Evolutionary conservation across 2,329 filamentous ascomycete genomes (phyloP), one percentile per base, ranked within the genome.

Genomic region (Claviceps sp.): DNA sequence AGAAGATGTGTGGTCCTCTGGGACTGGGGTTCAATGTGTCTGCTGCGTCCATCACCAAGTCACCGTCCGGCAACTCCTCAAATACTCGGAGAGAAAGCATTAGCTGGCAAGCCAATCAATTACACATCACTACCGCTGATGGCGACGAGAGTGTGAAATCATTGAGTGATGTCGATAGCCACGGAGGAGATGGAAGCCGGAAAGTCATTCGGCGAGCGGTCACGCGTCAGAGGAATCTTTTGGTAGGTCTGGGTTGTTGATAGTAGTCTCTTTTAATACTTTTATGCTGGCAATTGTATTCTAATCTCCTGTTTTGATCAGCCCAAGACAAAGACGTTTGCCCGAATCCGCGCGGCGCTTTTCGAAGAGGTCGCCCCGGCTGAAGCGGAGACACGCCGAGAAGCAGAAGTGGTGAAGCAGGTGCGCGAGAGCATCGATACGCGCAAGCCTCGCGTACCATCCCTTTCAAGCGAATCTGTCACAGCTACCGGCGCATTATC

Each of bases 251-350:
- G 10, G 3, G 30, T 10, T 4, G 5, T 11, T 24, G 6, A 34
- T 26, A 24, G 5, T 26, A 24, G 6, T 24, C 4, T 17, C 40
- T 42, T 17, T 42, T 19, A 17, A 24, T n/a, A 50, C 7, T 13
- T 19, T 34, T 7, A 6, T 34, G n/a, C 24, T 6, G 37, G 44
- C 5, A 4, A 47, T n/a, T 38, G 37, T 43, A 51, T 39, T 7
- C 52, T 51, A 26, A 51, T 16, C 14, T 34, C 14, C 5, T 13
- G 24, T 10, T 39, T 39, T 7, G 10, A 38, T 22, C 58, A 94
- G 87, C 93, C 94, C 13, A 98, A 97, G 73, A 93, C 91, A 0
- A 95, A 95, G 70, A 89, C 85, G 0, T 98, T 98, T 66, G 89
- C 90, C 5, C 84, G 93, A 11, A 95, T 98, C 58, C 82, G 87